Evolutionary conservation across 257 asterid genomes (phyloP), one percentile per base, ranked within the genome.

Genomic region (Agastache rugosa): DNA sequence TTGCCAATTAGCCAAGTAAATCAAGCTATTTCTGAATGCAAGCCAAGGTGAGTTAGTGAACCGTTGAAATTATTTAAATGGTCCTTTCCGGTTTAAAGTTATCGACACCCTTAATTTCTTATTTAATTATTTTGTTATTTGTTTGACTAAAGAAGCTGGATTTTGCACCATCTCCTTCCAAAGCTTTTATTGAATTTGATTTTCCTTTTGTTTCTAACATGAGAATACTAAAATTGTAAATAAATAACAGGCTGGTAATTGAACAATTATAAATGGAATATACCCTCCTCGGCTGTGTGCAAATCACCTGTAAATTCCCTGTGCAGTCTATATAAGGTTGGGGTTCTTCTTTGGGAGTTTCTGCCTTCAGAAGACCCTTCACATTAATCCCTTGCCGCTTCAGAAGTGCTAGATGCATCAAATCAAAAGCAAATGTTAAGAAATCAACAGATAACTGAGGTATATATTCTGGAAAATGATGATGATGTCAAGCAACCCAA

Each of bases 371-470:
- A 78, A 96, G 87, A 66, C 99, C 99, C 85, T 86, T 93, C 83
- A 91, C 98, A 11, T 93, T 89, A 75, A 96, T 80, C 82, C 99
- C 99, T 84, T 89, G 97, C 63, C 99, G 94, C 88, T 93, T 93
- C 59, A 96, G 85, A 85, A 96, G 93, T 35, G 98, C 99, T 95
- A 73, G 51, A 84, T 25, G 23, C 55, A 81, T 74, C 76, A 77
- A 68, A 63, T 55, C 7, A 19, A 66, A 77, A 75, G 69, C 42
- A 74, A 45, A 76, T 31, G 0, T 41, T 71, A 74, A 78, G 78
- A 80, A 66, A 55, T 74, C 41, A 31, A 79, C 15, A 73, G 51
- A 8, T 11, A 31, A 64, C 31, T 23, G 14, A 17, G 48, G 71
- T 22, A 20, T 56, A 55, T 35, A 39, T 44, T 75, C 72, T 10